phyloP scores from a whole-genome alignment of 495 filamentous ascomycete genomes.

The Elaphomyces granulatus region DNA sequence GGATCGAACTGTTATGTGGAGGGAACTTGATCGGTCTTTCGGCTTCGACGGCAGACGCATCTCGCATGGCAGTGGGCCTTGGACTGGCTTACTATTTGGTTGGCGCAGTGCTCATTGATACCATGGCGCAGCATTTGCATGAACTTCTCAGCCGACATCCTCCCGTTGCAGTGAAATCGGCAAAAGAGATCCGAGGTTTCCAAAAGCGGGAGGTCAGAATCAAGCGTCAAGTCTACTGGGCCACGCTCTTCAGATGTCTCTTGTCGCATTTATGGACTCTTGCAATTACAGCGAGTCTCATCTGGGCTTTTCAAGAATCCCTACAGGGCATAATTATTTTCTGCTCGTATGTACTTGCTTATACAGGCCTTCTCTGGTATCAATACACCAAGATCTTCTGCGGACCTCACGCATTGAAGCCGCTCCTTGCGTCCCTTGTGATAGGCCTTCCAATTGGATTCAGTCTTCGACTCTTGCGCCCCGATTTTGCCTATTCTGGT shows the following conservation, averaged over 20 bases:
- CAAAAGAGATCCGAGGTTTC: slow-evolving; percentile 28
- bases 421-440: slow-evolving; percentile 30
- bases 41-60: slow-evolving; percentile 21
- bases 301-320: slow-evolving; percentile 39
- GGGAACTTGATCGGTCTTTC: slow-evolving; percentile 30
- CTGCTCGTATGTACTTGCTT: slow-evolving; percentile 37
- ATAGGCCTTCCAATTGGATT: slow-evolving; percentile 37
- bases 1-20: slow-evolving; percentile 39
- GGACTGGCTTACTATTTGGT: slow-evolving; percentile 45
- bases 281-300: slow-evolving; percentile 32
- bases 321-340: slow-evolving; percentile 34
- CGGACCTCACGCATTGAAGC: slow-evolving; percentile 38
- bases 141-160: slow-evolving; percentile 29
- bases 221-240: slow-evolving; percentile 41
- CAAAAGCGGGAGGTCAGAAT: slow-evolving; percentile 32
- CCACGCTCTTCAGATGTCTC: slow-evolving; percentile 35
- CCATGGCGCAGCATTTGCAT: slow-evolving; percentile 41
- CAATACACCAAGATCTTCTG: slow-evolving; percentile 48
- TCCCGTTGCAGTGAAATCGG: slow-evolving; percentile 17
- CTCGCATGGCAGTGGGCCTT: slow-evolving; percentile 40
- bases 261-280: slow-evolving; percentile 44
- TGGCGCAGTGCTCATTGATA: slow-evolving; percentile 43
- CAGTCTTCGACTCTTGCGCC: slow-evolving; percentile 21
- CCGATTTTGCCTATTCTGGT: slow-evolving; percentile 30
- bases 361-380: slow-evolving; percentile 44